Evolutionary conservation across 805 yeast genomes (phyloP).

Genomic region (Brettanomyces nanus): DNA sequence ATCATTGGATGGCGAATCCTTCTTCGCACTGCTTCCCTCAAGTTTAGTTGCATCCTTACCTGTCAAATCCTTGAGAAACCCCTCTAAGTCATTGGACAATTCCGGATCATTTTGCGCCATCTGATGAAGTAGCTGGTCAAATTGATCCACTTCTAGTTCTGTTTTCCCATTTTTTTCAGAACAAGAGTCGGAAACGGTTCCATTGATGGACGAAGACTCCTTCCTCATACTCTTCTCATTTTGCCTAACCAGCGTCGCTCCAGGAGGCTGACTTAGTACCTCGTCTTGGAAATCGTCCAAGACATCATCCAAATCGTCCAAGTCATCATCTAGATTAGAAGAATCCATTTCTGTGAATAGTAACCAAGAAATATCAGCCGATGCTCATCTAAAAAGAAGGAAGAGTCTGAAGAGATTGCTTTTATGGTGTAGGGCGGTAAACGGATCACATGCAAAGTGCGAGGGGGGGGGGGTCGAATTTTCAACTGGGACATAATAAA

Average conservation of each 20-base stretch:
- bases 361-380: too few relatives aligned
- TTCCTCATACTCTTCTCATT: neutral
- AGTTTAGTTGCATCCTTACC: constrained; percentile 18
- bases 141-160: constrained; percentile 3
- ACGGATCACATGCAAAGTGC: too few relatives aligned
- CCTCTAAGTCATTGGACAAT: constrained; percentile 17
- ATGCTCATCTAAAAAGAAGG: too few relatives aligned
- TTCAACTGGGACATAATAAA: too few relatives aligned
- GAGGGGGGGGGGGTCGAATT: too few relatives aligned
- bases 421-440: too few relatives aligned
- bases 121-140: constrained; percentile 10
- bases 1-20: constrained; percentile 39
- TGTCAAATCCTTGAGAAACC: constrained; percentile 17
- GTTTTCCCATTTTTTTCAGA: neutral
- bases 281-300: constrained; percentile 80
- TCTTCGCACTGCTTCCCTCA: constrained; percentile 18
- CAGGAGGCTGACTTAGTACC: constrained; percentile 55
- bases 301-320: constrained; percentile 75
- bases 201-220: neutral
- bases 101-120: constrained; percentile 19
- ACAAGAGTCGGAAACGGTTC: neutral
- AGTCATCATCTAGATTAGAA: constrained; percentile 42
- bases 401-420: too few relatives aligned
- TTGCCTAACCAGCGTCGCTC: constrained; percentile 25
- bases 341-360: too few relatives aligned